phyloP scores from a whole-genome alignment of 257 asterid genomes.

The Thymus mandschuricus region DNA sequence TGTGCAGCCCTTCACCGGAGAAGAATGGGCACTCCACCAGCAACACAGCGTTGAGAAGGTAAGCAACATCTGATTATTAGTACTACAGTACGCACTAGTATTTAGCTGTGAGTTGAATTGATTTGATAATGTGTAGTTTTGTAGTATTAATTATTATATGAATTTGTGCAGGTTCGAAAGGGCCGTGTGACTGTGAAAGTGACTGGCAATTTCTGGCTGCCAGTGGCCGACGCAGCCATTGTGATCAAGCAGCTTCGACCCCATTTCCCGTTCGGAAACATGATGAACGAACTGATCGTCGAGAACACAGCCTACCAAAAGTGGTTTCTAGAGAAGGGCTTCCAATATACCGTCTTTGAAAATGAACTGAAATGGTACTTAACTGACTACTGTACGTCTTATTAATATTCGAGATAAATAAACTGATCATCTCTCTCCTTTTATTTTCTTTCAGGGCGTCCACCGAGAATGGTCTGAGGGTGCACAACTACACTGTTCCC shows the following conservation, averaged over 20 bases:
- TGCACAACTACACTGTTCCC: conserved; percentile 36
- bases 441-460: conserved; percentile 19
- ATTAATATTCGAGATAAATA: too few relatives aligned
- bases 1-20: too few relatives aligned
- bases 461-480: conserved; percentile 37
- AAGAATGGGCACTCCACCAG: too few relatives aligned
- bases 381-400: neutral
- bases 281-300: conserved; percentile 50
- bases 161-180: conserved; percentile 56
- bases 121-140: too few relatives aligned
- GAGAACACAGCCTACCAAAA: conserved; percentile 44
- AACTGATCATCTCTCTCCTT: neutral
- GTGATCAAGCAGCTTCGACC: conserved; percentile 25
- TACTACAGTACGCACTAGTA: too few relatives aligned
- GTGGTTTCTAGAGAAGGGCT: conserved; percentile 55
- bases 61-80: too few relatives aligned
- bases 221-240: conserved; percentile 50
- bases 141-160: too few relatives aligned
- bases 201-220: too few relatives aligned
- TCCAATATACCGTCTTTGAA: conserved; percentile 62
- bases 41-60: too few relatives aligned
- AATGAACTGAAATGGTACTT: conserved; percentile 83
- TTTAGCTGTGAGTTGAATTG: too few relatives aligned
- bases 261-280: conserved; percentile 50
- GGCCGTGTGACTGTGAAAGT: conserved; percentile 50